phyloP scores from a whole-genome alignment of 2,329 filamentous ascomycete genomes.

The Beauveria medogensis region DNA sequence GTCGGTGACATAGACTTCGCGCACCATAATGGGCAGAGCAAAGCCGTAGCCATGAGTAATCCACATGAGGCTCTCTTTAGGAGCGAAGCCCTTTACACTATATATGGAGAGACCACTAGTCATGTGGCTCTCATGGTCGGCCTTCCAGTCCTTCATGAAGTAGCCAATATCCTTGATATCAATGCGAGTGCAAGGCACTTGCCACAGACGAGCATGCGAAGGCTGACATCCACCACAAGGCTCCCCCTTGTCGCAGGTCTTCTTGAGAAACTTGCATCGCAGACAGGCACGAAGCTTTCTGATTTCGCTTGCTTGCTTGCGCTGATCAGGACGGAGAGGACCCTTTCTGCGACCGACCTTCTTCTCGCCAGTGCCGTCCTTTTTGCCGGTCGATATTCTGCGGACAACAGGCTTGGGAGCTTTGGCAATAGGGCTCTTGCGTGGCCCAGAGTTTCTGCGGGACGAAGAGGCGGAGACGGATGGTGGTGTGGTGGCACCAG shows the following conservation, averaged over 20 bases:
- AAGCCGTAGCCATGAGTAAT: conserved; percentile 96
- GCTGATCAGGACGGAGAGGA: conserved; percentile 83
- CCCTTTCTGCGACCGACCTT: conserved; percentile 86
- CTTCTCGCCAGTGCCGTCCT: conserved; percentile 74
- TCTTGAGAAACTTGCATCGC: conserved; percentile 97
- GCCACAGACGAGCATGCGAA: conserved; percentile 90
- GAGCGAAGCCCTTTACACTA: conserved; percentile 81
- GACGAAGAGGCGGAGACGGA: conserved; percentile 44
- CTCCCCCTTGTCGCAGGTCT: conserved; percentile 97
- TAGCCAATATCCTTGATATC: conserved; percentile 98
- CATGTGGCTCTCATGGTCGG: conserved; percentile 87
- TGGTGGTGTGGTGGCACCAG: conserved; percentile 51
- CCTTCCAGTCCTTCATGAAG: conserved; percentile 99
- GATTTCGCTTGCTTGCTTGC: conserved; percentile 94
- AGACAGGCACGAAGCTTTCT: conserved; percentile 89
- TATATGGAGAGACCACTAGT: conserved; percentile 81
- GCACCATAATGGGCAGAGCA: conserved; percentile 83
- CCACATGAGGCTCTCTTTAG: conserved; percentile 67
- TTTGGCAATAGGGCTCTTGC: conserved; percentile 75
- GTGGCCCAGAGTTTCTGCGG: conserved; percentile 60
- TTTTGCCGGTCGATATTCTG: conserved; percentile 69
- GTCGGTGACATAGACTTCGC: conserved; percentile 86
- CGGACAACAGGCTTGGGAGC: conserved; percentile 74
- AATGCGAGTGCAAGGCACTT: conserved; percentile 94
- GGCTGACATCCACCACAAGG: conserved; percentile 93